Evolutionary conservation across 768 basidiomycete species (phyloP), one percentile per base, ranked within the genome.

Genomic region (Leccinum arenicola): DNA sequence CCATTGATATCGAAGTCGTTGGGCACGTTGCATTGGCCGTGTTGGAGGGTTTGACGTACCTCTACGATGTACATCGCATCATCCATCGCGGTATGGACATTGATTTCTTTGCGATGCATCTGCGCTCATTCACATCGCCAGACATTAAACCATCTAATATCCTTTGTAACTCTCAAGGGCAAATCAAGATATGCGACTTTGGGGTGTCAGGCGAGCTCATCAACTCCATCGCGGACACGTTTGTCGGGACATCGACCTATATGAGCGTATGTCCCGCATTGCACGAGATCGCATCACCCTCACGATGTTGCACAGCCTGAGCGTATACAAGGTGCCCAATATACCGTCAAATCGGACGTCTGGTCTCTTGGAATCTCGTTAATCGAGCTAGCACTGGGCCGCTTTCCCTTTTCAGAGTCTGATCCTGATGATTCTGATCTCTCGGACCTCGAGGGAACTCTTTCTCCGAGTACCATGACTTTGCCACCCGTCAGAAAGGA

Each of bases 91-190:
- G 97, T 96, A 67, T 64, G 88, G 76, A n/a, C 50, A 25, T 12
- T 14, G 8, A 17, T 38, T 40, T 27, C 43, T 43, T 27, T n/a
- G 3, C 21, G 43, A 31, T 52, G 29, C 59, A 10, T 23, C 25
- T 23, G 40, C n/a, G 25, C 64, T 72, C 61, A 68, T 65, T 68
- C 52, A 57, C 17, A 45, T 21, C 50, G 50, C 25, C 68, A 98
- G 97, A 98, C 71, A 98, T 99, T 82, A 99, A 99, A 75, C 97
- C 97, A 29, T 97, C 95, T 12, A 99, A 99, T 70, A 97, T 99
- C 63, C 80, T 98, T 49, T 93, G 82, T 76, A 98, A 98, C 70
- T 97, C 96, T 7, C 79, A 81, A 51, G 97, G 97, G 31, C 88
- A 97, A 66, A 95, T 98, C 82, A 99, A 99, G 78, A 95, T 99